These are phyloP conservation scores for Cladophialophora carrionii DNA, from an alignment of 2,329 filamentous ascomycete species.

Conservation along the genomic window DNA sequence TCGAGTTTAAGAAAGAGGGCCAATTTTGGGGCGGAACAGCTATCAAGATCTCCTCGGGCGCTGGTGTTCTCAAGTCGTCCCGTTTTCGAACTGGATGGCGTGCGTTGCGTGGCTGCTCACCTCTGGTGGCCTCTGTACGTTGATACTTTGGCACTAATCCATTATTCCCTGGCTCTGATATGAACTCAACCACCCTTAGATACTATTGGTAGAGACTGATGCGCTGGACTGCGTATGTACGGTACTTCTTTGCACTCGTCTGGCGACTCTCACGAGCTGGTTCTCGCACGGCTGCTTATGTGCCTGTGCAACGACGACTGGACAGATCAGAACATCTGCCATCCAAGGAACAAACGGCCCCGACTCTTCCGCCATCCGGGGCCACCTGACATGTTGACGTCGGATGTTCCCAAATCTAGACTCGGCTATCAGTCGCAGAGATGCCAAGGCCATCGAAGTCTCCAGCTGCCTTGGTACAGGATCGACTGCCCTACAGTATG, in stretches of 20 bases:
- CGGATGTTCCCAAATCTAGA: background rate
- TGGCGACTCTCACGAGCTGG: background rate
- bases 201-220: background rate
- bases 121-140: background rate
- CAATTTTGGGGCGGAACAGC: background rate
- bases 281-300: background rate
- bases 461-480: background rate
- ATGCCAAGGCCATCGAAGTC: background rate
- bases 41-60: background rate
- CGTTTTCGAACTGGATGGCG: background rate
- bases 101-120: background rate
- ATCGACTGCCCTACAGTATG: background rate
- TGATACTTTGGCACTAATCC: background rate
- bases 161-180: background rate
- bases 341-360: background rate
- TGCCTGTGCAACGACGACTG: background rate
- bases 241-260: background rate
- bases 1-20: background rate
- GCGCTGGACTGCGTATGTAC: background rate
- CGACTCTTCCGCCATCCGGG: background rate
- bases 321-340: background rate
- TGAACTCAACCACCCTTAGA: background rate
- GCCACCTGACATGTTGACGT: conserved; percentile 9
- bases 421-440: background rate
- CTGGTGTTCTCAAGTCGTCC: background rate